phyloP scores from a whole-genome alignment of 164 flowering plant species.

The Tetrastigma voinierianum region DNA sequence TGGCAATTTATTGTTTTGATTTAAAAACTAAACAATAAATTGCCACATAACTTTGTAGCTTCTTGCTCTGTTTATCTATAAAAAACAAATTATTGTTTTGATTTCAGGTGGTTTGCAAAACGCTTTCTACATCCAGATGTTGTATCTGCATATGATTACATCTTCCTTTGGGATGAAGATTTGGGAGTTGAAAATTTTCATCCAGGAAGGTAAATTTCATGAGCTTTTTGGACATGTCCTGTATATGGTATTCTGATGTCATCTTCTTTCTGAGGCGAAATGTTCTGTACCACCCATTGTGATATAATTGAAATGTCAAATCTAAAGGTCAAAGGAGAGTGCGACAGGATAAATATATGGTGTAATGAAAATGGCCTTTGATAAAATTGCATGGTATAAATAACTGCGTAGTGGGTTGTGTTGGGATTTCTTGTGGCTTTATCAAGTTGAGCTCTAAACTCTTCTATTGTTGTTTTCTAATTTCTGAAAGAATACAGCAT shows the following conservation, averaged over 20 bases:
- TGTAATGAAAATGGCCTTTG: too few species aligned
- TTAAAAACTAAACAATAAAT: too few species aligned
- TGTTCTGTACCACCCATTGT: not conserved
- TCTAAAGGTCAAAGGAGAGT: not conserved
- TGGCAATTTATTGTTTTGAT: not conserved
- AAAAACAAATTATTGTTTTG: too few species aligned
- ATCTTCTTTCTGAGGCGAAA: not conserved
- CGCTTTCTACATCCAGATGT: conserved; percentile 94
- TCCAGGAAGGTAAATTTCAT: conserved; percentile 68
- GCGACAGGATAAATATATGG: too few species aligned
- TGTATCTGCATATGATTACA: conserved; percentile 79
- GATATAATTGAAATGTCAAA: not conserved
- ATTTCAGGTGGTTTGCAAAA: conserved; percentile 96
- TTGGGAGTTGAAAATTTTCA: conserved; percentile 78
- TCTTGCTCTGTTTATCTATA: too few species aligned
- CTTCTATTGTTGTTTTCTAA: too few species aligned
- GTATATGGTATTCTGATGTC: not conserved
- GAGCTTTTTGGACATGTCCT: not conserved
- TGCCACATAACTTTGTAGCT: too few species aligned
- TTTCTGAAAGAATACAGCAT: not conserved
- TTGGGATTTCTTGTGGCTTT: too few species aligned
- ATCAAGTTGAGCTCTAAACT: too few species aligned
- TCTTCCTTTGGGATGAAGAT: conserved; percentile 99
- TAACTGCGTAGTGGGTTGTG: too few species aligned
- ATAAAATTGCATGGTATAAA: too few species aligned